Conservation (phyloP, 2,329 filamentous ascomycete species). For the Sarocladium strictum region DNA sequence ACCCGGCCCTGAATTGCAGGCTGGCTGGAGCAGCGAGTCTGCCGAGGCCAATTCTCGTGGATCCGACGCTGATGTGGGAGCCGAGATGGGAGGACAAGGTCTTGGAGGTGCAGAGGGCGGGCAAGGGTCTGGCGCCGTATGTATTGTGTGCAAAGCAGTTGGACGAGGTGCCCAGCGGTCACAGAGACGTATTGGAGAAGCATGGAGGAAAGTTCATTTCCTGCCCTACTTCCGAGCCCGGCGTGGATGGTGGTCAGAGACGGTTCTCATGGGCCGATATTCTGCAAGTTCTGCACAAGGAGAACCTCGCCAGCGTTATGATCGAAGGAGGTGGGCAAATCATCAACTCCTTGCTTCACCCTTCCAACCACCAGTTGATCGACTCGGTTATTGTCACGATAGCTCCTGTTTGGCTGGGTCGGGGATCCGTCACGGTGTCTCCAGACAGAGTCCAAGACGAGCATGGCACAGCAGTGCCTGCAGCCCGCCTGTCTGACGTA, state of each 20-base stretch:
- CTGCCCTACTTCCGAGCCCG: constrained; percentile 26
- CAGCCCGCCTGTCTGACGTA: constrained; percentile 60
- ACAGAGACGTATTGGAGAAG: constrained; percentile 34
- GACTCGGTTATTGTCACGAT: constrained; percentile 82
- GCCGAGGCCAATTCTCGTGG: constrained; percentile 76
- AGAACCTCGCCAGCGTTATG: constrained; percentile 76
- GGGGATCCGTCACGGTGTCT: constrained; percentile 72
- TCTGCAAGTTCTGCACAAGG: constrained; percentile 46
- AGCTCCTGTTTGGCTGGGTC: constrained; percentile 84
- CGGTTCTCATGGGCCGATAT: constrained; percentile 63
- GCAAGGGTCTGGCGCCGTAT: constrained; percentile 67
- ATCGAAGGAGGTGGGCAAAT: constrained; percentile 81
- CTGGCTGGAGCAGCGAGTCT: constrained; percentile 57
- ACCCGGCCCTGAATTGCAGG: constrained; percentile 81
- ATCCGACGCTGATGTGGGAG: constrained; percentile 71
- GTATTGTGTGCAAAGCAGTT: constrained; percentile 50
- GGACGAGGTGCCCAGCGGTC: constrained; percentile 37
- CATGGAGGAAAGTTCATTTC: constrained; percentile 48
- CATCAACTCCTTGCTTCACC: constrained; percentile 73
- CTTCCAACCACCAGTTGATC: constrained; percentile 54
- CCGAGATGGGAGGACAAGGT: constrained; percentile 57
- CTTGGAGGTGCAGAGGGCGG: constrained; percentile 55
- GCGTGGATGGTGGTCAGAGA: constrained; percentile 32
- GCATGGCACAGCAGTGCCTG: constrained; percentile 48
- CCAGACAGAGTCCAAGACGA: constrained; percentile 52